Evolutionary conservation across 768 basidiomycete genomes (phyloP).

Genomic region (Hygrophoropsis aurantiaca): DNA sequence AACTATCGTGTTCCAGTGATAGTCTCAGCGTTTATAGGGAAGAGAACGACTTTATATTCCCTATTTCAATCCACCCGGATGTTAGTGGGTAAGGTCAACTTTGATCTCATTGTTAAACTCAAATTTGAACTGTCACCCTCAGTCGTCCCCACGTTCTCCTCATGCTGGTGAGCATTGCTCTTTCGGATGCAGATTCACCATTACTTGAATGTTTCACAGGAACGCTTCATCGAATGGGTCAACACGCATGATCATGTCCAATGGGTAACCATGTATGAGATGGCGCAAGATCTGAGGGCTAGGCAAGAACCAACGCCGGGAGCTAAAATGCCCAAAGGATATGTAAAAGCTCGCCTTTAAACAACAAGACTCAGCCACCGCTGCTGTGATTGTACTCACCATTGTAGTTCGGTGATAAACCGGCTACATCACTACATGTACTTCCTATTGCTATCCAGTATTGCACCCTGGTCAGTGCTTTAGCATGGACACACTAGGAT

Average conservation of each 20-base stretch:
- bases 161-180: constrained; percentile 52
- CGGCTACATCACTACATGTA: too few relatives aligned
- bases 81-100: constrained; percentile 53
- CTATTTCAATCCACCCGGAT: constrained; percentile 74
- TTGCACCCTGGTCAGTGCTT: too few relatives aligned
- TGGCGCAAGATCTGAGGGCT: constrained; percentile 60
- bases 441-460: too few relatives aligned
- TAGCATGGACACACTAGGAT: too few relatives aligned
- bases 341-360: constrained; percentile 9
- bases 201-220: constrained; percentile 31
- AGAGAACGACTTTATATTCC: constrained; percentile 62
- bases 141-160: constrained; percentile 66
- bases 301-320: constrained; percentile 47
- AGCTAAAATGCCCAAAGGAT: constrained; percentile 57
- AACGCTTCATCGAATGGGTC: constrained; percentile 74
- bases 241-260: constrained; percentile 68
- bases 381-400: too few relatives aligned
- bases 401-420: too few relatives aligned
- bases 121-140: neutral
- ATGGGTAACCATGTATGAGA: constrained; percentile 71
- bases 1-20: neutral
- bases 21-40: constrained; percentile 34
- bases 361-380: neutral
- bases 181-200: neutral
- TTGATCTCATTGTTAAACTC: constrained; percentile 4